Evolutionary conservation across 1,284 basidiomycete species (phyloP), one percentile per base, ranked within the genome.

Genomic region (Mycena sp.): DNA sequence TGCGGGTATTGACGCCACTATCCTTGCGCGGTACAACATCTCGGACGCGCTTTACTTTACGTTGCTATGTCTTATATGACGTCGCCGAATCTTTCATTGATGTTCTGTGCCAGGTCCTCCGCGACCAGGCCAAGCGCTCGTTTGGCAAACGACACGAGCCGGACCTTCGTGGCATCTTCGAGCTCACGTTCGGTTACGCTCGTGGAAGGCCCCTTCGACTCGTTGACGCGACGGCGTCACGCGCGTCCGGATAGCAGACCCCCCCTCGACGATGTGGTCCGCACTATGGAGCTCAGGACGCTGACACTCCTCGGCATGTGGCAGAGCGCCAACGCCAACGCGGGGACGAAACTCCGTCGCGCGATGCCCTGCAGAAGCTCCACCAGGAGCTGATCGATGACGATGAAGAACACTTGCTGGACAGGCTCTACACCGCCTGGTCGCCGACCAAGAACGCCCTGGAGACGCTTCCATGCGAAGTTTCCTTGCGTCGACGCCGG

Each of bases 261-360:
- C n/a, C 1, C 4, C 37, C n/a, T n/a, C n/a, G 25, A 43, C 32
- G 26, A 43, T 14, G 32, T 35, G 9, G 37, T 49, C 14, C 43
- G 25, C 14, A 3, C 9, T 3, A 41, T 25, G 43, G 61, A 63
- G 16, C 43, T 63, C 28, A 48, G 30, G 12, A 64, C 63, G 5
- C 16, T 61, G 28, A 60, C 58, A 4, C 63, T 64, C 25, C 45
- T 9, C 19, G 63, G 52, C 4, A 54, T 64, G 29, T 64, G 63
- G 63, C 57, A 38, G 9, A 48, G 41, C 28, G 21, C n/a, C 1
- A 37, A 64, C 37, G 30, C 19, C 25, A 61, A 64, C 19, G 53
- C n/a, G n/a, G n/a, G n/a, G n/a, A 45, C 25, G 41, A 44, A 17
- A 21, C 19, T 2, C 54, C 54, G 16, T 28, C 43, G 7, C 5